phyloP scores from a whole-genome alignment of 257 asterid genomes.

The Marsdenia floribunda region DNA sequence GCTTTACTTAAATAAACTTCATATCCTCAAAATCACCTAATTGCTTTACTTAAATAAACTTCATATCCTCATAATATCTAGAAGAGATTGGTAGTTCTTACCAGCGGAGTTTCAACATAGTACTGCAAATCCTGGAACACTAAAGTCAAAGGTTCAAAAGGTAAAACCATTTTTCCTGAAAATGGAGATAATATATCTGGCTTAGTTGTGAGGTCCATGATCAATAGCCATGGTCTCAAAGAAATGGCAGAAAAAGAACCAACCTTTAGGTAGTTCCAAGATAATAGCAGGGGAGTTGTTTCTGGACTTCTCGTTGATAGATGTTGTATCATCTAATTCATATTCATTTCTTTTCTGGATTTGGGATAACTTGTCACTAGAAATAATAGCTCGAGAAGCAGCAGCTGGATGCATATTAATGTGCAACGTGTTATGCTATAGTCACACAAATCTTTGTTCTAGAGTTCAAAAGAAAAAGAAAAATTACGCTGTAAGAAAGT shows the following conservation, averaged over 20 bases:
- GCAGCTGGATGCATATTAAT: constrained; percentile 21
- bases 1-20: neutral
- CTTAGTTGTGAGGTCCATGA: neutral
- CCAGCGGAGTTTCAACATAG: constrained; percentile 47
- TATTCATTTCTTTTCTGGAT: constrained; percentile 6
- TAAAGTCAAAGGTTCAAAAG: constrained; percentile 42
- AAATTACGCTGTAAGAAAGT: constrained; percentile 44
- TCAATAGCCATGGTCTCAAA: neutral
- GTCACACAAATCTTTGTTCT: neutral
- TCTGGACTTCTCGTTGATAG: neutral
- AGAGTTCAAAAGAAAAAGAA: neutral
- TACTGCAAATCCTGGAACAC: constrained; percentile 52
- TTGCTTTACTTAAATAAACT: neutral
- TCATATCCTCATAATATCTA: constrained; percentile 14
- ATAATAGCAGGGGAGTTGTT: neutral
- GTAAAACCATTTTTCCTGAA: constrained; percentile 38
- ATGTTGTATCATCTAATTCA: neutral
- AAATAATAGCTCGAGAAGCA: constrained; percentile 30
- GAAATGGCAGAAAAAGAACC: neutral
- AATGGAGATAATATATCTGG: neutral
- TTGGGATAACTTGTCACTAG: constrained; percentile 23
- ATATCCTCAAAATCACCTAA: constrained; percentile 20
- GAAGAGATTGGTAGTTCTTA: constrained; percentile 6
- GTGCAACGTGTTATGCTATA: neutral
- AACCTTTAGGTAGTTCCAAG: constrained; percentile 16